phyloP scores from a whole-genome alignment of 106 monocot species.

The Dioscorea alata region DNA sequence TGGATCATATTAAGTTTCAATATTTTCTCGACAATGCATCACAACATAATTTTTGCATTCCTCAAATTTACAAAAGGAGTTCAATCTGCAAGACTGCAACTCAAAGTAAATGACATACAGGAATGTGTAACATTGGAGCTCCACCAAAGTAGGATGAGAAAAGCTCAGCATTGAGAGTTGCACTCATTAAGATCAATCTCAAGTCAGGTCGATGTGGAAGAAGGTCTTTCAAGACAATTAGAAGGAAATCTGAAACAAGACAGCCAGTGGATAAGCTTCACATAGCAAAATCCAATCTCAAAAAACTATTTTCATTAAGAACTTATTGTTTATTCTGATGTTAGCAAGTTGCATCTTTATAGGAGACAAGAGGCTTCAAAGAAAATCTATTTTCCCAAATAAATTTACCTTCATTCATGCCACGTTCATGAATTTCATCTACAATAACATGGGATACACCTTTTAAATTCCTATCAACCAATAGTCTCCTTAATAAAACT shows the following conservation, averaged over 20 bases:
- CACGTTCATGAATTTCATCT: slow-evolving; percentile 99
- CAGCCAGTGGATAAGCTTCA: slow-evolving; percentile 6
- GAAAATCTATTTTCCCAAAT: neutral
- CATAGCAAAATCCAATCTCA: neutral
- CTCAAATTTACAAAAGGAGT: no score
- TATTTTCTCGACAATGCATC: no score
- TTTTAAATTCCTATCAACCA: slow-evolving; percentile 87
- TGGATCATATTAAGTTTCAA: no score
- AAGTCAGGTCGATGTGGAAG: slow-evolving; percentile 89
- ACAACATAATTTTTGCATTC: no score
- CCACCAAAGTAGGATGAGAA: slow-evolving; percentile 97
- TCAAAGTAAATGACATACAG: slow-evolving; percentile 47
- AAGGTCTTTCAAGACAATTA: slow-evolving; percentile 96
- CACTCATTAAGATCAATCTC: slow-evolving; percentile 94
- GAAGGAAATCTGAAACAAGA: slow-evolving; percentile 76
- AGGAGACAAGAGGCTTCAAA: neutral
- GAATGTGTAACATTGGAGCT: slow-evolving; percentile 91
- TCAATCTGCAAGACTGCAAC: neutral
- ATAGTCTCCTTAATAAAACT: slow-evolving; percentile 74
- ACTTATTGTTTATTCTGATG: no score
- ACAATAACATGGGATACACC: slow-evolving; percentile 98
- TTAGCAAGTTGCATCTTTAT: no score
- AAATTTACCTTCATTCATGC: slow-evolving; percentile 96
- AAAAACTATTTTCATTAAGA: no score
- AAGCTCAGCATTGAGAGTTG: slow-evolving; percentile 97